Base-by-base conservation (phyloP, 2,329 filamentous ascomycete species). In the Cladosporium sp. region DNA sequence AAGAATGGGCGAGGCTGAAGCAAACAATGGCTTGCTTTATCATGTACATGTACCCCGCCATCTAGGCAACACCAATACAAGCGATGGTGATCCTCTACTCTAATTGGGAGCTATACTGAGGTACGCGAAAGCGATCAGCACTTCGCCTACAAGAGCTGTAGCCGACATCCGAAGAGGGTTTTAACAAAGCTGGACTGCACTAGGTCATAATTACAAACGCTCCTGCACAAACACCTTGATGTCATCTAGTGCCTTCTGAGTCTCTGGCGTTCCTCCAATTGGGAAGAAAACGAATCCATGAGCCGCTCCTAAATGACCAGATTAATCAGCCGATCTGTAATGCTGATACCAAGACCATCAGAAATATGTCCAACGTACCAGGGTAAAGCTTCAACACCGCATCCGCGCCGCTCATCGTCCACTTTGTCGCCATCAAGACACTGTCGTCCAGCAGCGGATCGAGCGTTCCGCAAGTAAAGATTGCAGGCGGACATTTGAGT, bases 401-500 rank as follows among this genome's bases (percentile, higher is more conserved):
- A 72, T 85, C 82, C 5, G 79, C 80, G 2, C 84, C 84, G 67
- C 76, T 78, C 73, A 83, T 82, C 70, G 74, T 71, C 85, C 85
- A 87, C 74, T 85, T 86, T 1, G 78, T 75, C 4, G 78, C 77
- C 85, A 88, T 86, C 56, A 84, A 72, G 25, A 85, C 72, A 18
- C 78, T 83, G 68, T 85, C 83, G 68, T 85, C 82, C 0, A 87
- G 70, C 66, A 87, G 68, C 6, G 79, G 79, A 73, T 88, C 85
- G 65, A 83, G 79, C 5, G 84, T 86, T 0, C 85, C 85, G 65
- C 81, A 83, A 0, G 81, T 78, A 68, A 87, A 87, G 23, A 88
- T 70, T 2, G 84, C 84, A 0, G 81, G 80, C 26, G 84, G 85
- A n/a, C 86, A 71, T 62, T 70, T 71, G 64, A 73, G 58, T 30